Conservation (phyloP, 352 stramenopile species). For the Globisporangium radiosum region DNA sequence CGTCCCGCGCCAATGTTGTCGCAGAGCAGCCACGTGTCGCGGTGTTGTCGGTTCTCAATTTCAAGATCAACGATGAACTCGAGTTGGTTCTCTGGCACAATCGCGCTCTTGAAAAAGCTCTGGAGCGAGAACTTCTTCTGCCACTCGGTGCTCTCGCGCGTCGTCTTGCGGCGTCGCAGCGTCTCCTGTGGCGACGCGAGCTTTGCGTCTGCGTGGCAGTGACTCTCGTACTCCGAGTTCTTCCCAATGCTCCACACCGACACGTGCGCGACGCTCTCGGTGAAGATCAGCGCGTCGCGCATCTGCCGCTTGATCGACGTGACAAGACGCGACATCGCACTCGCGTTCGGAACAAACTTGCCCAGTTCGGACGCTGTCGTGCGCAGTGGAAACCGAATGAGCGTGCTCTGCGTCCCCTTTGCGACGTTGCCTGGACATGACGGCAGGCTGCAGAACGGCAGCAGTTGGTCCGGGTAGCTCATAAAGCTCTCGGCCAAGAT, state of each 20-base stretch:
- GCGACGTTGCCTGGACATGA: slow-evolving; percentile 50
- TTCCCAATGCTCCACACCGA: slow-evolving; percentile 62
- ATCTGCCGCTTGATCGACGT: slow-evolving; percentile 36
- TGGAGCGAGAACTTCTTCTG: slow-evolving; percentile 74
- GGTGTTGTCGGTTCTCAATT: slow-evolving; percentile 41
- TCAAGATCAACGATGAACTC: slow-evolving; percentile 60
- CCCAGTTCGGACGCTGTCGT: slow-evolving; percentile 36
- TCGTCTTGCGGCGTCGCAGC: slow-evolving; percentile 38
- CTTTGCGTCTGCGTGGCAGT: slow-evolving; percentile 42
- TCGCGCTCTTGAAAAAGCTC: slow-evolving; percentile 64
- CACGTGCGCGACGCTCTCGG: slow-evolving; percentile 48
- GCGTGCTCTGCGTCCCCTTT: slow-evolving; percentile 38
- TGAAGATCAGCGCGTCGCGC: slow-evolving; percentile 62
- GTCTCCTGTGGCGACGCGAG: slow-evolving; percentile 32
- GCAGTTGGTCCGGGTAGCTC: slow-evolving; percentile 63
- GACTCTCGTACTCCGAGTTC: slow-evolving; percentile 51
- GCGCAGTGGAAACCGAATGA: slow-evolving; percentile 69
- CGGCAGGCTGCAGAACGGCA: slow-evolving; percentile 64
- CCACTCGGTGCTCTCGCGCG: slow-evolving; percentile 55
- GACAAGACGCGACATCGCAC: slow-evolving; percentile 21
- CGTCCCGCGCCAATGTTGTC: slow-evolving; percentile 63
- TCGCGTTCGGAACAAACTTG: slow-evolving; percentile 22
- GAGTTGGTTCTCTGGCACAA: slow-evolving; percentile 56
- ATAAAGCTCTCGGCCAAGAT: slow-evolving; percentile 51
- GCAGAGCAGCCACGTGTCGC: slow-evolving; percentile 55